These are phyloP conservation scores for Erysimum pusillum DNA, from an alignment of 441 rosid genomes.

Conservation along the genomic window DNA sequence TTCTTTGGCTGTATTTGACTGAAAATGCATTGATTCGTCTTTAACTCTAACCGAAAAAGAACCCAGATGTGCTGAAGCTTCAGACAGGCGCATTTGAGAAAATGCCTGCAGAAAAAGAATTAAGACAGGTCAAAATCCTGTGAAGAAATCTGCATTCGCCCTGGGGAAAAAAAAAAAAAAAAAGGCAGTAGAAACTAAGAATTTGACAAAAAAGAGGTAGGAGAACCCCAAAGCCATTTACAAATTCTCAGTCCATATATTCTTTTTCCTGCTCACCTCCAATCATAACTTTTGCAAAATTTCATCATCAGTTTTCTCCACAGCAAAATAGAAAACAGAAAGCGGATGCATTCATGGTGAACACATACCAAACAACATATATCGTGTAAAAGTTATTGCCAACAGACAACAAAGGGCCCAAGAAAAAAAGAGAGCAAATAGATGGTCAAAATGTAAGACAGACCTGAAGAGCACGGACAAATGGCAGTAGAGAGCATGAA, in stretches of 20 bases:
- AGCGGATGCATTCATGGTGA: slow-evolving; percentile 32
- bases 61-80: slow-evolving; percentile 98
- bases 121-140: slow-evolving; percentile 27
- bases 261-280: slow-evolving; percentile 20
- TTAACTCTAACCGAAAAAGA: slow-evolving; percentile 90
- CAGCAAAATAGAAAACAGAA: slow-evolving; percentile 15
- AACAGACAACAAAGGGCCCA: slow-evolving; percentile 10
- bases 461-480: slow-evolving; percentile 99
- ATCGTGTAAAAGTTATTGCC: slow-evolving; percentile 21
- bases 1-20: slow-evolving; percentile 71
- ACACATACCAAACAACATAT: slow-evolving; percentile 25
- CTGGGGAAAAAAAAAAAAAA: neutral
- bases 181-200: slow-evolving; percentile 24
- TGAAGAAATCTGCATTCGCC: slow-evolving; percentile 11
- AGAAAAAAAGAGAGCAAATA: neutral
- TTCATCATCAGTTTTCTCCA: slow-evolving; percentile 31
- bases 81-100: slow-evolving; percentile 97
- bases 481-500: slow-evolving; percentile 90
- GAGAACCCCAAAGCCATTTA: slow-evolving; percentile 13
- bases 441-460: slow-evolving; percentile 43
- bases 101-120: slow-evolving; percentile 75
- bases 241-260: slow-evolving; percentile 25
- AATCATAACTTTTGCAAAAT: slow-evolving; percentile 23
- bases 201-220: slow-evolving; percentile 16
- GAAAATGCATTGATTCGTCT: slow-evolving; percentile 73